A percentile compares a stretch with the other conserved stretches of the same genome.
Conservation (phyloP, 495 filamentous ascomycete genomes). For the Hypomontagnella submonticulosa region DNA sequence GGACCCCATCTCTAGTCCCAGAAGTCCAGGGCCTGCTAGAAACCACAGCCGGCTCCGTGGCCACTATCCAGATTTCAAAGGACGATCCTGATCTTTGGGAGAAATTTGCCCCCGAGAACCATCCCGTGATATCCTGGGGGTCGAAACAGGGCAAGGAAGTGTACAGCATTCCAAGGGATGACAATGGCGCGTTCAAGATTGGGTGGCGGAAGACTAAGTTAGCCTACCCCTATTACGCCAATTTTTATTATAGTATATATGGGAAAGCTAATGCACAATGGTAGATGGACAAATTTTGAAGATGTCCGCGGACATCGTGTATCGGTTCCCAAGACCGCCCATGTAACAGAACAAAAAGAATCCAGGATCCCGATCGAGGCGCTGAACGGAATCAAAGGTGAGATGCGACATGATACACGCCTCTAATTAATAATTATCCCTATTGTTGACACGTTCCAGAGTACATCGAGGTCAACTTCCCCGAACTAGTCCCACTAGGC, state of each 20-base stretch:
- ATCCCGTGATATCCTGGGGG: constrained; percentile 51
- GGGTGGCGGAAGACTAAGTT: constrained; percentile 60
- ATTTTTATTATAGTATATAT: background rate
- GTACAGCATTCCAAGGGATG: constrained; percentile 55
- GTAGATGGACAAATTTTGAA: constrained; percentile 43
- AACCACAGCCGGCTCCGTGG: constrained; percentile 58
- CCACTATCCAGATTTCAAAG: constrained; percentile 49
- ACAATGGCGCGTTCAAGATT: constrained; percentile 56
- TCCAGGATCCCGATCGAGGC: constrained; percentile 52
- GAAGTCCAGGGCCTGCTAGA: constrained; percentile 52
- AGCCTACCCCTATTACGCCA: constrained; percentile 27
- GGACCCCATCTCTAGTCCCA: constrained; percentile 50
- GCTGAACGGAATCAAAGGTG: constrained; percentile 46
- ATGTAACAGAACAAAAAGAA: constrained; percentile 44
- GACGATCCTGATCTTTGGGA: constrained; percentile 46
- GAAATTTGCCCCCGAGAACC: constrained; percentile 48
- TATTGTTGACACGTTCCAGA: constrained; percentile 10
- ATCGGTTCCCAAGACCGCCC: constrained; percentile 40
- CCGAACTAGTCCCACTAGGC: constrained; percentile 52
- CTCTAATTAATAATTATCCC: too few species aligned
- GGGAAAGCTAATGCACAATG: background rate
- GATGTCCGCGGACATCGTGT: constrained; percentile 32
- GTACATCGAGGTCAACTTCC: constrained; percentile 47
- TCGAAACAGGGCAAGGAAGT: constrained; percentile 50
- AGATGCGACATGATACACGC: constrained; percentile 26